Base-by-base conservation (phyloP, 2,329 filamentous ascomycete genomes). In the Hirsutella rhossiliensis region DNA sequence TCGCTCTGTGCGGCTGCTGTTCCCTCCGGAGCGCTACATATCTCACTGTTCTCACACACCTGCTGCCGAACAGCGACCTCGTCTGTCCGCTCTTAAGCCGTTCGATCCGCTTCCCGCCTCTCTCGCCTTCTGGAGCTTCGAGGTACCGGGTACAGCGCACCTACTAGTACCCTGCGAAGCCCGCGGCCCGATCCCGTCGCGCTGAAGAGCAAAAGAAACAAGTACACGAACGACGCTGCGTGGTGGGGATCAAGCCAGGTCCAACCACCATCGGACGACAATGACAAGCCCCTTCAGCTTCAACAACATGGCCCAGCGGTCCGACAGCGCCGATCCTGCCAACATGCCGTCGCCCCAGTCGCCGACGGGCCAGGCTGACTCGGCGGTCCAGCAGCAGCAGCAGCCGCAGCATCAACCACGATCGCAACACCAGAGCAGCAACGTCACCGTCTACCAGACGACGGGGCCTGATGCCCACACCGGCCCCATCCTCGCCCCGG, bases 371-470 rank as follows among this genome's bases (percentile, higher is more conserved):
- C 50, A 48, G 11, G 53, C 55, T 31, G 48, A 56, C 36, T 44
- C 38, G 46, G 46, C 38, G 46, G 37, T 23, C 30, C 41, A 42
- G 37, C 46, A 28, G 28, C 45, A 49, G 38, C 52, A 55, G 15
- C 39, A 31, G 28, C 27, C 5, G 28, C 23, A 40, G 20, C 20
- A 28, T 5, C 38, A 13, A 13, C 7, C 23, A 5, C 5, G n/a
- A 9, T 18, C 36, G 6, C 36, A 20, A 3, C 37, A 27, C 23
- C 37, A 38, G 11, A 55, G 51, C 45, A 60, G 61, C 46, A 62
- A 61, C 47, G 60, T 62, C 48, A 65, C 62, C 42, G 54, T 65
- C 40, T 65, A 65, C 49, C 61, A 62, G 43, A 65, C 63, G 28
- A 62, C 62, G n/a, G 63, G 63, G 5, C 60, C 61, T 17, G 62